Evolutionary conservation across 768 basidiomycete species (phyloP), one percentile per base, ranked within the genome.

Genomic region (Phanerochaete carnosa): DNA sequence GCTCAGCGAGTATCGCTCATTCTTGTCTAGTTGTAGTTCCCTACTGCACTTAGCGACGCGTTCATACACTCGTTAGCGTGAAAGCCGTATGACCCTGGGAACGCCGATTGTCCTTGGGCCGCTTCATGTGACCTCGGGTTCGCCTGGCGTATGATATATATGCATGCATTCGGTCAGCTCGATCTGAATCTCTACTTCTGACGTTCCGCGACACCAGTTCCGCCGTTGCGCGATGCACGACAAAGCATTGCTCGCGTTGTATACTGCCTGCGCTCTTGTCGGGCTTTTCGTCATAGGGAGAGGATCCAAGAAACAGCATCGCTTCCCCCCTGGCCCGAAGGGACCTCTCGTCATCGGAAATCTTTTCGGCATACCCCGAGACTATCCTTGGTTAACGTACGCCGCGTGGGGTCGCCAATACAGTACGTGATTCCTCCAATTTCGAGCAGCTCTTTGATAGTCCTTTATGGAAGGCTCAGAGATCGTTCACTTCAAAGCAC

Each of bases 311-410:
- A 39, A 55, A 6, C 11, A 28, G 16, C 29, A 29, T 32, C 29
- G 50, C 29, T 59, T 54, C 37, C 71, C 71, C 3, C 75, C 75
- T 4, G 75, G 75, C 16, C 75, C 75, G 22, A 65, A 55, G 2
- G 72, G 71, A 12, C 62, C 68, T 26, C 75, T 75, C 6, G 39
- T 75, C 22, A 58, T 76, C 13, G 74, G 75, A 29, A 76, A 76
- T 55, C 50, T 74, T 1, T 62, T 72, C 11, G 68, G 74, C 45
- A 52, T 76, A 26, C 70, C 74, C 7, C 5, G 29, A n/a, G 39
- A 51, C n/a, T 56, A 62, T 15, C 28, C 57, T 23, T 66, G 67
- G 68, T 39, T 65, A 15, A 62, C 59, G 15, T 65, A 69, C 53
- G 55, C 63, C 9, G 58, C 63, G 23, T 72, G 70, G 72, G 65